A percentile compares a stretch with the other conserved stretches of the same genome.
Evolutionary conservation across 2,329 filamentous ascomycete genomes (phyloP).

Genomic region (Hawksworthiomyces lignivorus): DNA sequence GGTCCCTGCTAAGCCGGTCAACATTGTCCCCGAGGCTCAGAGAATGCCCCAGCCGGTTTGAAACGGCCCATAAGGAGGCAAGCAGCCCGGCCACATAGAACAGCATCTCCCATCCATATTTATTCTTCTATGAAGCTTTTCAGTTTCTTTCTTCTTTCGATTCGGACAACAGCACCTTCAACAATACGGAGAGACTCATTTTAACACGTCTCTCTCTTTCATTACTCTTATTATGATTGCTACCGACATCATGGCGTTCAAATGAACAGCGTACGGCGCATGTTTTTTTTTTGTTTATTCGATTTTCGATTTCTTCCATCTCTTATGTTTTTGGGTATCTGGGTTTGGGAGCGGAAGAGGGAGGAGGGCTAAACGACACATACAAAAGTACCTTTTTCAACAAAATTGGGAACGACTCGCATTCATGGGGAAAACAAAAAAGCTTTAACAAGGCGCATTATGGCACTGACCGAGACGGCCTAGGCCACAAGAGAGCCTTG

Average conservation of each 20-base stretch:
- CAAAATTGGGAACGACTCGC: conserved; percentile 14
- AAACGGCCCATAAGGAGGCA: background rate
- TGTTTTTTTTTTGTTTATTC: background rate
- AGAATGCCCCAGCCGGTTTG: background rate
- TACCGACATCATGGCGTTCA: conserved; percentile 3
- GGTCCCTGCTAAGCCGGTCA: background rate
- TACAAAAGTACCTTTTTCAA: conserved; percentile 17
- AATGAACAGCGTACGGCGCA: conserved; percentile 4
- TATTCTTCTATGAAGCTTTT: background rate
- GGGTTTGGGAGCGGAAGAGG: background rate
- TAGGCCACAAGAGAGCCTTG: no score
- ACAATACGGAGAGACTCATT: conserved; percentile 8
- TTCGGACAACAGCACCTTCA: conserved; percentile 5
- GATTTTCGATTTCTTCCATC: background rate
- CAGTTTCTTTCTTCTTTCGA: background rate
- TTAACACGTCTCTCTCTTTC: conserved; percentile 11
- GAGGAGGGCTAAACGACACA: background rate
- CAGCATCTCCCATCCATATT: background rate
- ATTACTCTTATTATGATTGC: conserved; percentile 1
- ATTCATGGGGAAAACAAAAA: conserved; percentile 7
- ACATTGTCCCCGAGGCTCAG: background rate
- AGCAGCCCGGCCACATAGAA: no score
- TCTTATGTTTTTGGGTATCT: background rate
- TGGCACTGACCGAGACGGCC: no score
- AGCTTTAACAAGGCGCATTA: no score